phyloP scores from a whole-genome alignment of 768 basidiomycete species.

The Tulasnella sp. region DNA sequence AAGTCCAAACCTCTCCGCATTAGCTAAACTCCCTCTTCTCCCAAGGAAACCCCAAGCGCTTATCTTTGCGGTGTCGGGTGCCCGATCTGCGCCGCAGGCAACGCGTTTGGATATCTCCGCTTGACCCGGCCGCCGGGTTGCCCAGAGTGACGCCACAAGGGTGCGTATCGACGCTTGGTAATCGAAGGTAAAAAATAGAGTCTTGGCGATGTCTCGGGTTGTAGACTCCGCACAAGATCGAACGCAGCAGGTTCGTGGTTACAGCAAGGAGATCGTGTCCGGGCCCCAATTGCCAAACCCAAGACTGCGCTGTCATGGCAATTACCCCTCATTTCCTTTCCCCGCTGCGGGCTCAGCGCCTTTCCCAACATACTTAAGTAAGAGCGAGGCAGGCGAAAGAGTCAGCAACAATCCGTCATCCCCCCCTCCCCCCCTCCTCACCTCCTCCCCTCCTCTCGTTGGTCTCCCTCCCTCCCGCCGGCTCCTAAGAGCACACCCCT shows the following conservation, averaged over 20 bases:
- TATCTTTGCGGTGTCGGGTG: background rate
- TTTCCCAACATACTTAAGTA: background rate
- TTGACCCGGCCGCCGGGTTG: background rate
- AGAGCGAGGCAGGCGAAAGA: background rate
- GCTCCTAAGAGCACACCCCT: background rate
- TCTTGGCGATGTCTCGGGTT: background rate
- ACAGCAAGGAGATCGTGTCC: background rate
- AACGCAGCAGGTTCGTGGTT: background rate
- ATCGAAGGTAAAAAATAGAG: background rate
- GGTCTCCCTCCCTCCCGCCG: background rate
- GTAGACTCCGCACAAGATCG: background rate
- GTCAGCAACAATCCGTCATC: background rate
- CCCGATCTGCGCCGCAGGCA: background rate
- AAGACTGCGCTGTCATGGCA: background rate
- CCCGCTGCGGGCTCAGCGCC: background rate
- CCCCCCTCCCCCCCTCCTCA: background rate
- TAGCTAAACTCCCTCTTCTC: background rate
- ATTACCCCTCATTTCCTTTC: background rate
- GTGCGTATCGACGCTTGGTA: background rate
- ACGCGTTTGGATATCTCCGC: background rate
- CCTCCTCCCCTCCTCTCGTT: too few species aligned
- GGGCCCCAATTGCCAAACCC: background rate
- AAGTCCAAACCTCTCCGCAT: background rate
- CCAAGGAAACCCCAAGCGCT: background rate
- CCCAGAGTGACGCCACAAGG: background rate